phyloP scores from a whole-genome alignment of 805 yeast genomes.

The Wickerhamiella sorbophila region DNA sequence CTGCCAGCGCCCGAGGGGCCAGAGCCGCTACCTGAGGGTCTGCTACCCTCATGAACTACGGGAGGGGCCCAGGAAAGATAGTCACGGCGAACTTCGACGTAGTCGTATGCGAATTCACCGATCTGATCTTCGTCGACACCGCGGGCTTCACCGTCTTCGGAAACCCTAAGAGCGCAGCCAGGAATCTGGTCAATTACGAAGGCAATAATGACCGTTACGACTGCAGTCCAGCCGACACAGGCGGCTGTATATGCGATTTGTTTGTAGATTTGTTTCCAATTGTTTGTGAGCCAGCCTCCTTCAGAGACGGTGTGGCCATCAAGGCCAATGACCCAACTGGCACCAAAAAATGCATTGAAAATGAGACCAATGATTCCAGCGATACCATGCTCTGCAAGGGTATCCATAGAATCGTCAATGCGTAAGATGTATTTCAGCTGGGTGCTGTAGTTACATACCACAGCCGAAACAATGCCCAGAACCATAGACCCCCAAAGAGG shows the following conservation, averaged over 20 bases:
- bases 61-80: constrained; percentile 35
- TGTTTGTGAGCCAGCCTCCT: constrained; percentile 89
- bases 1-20: neutral
- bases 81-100: constrained; percentile 91
- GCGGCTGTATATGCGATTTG: constrained; percentile 78
- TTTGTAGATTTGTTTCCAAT: constrained; percentile 81
- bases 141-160: constrained; percentile 69
- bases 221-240: constrained; percentile 56
- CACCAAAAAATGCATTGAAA: constrained; percentile 82
- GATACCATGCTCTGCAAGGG: constrained; percentile 96
- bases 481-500: constrained; percentile 85
- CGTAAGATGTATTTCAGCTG: constrained; percentile 65
- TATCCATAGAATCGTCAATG: constrained; percentile 89
- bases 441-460: constrained; percentile 80
- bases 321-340: constrained; percentile 76
- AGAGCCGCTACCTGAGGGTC: neutral
- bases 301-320: constrained; percentile 72
- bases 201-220: constrained; percentile 65
- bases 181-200: constrained; percentile 65
- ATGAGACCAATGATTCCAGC: constrained; percentile 83
- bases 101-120: constrained; percentile 98
- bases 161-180: constrained; percentile 63
- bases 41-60: constrained; percentile 2
- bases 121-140: constrained; percentile 96
- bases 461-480: constrained; percentile 67